Conservation (phyloP, 441 rosid genomes). For the Isatis lusitanica region DNA sequence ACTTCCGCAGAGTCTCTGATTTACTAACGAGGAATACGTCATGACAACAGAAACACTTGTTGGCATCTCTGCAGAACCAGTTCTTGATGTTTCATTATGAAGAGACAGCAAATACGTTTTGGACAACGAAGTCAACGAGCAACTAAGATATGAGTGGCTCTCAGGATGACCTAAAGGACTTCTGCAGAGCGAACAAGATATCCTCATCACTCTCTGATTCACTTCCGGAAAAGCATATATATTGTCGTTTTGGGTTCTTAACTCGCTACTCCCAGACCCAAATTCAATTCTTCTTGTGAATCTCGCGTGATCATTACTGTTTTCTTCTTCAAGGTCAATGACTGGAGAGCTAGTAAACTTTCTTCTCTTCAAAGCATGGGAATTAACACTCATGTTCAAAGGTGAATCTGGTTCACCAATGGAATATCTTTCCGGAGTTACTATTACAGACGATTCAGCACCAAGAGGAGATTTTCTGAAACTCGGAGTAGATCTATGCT, state of each 20-base stretch:
- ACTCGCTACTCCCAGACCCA: constrained; percentile 30
- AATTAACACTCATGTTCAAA: constrained; percentile 64
- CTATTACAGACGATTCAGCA: constrained; percentile 35
- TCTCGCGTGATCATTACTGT: constrained; percentile 37
- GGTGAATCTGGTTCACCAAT: constrained; percentile 40
- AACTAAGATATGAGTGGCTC: constrained; percentile 49
- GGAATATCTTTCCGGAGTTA: constrained; percentile 21
- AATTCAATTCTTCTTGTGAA: constrained; percentile 57
- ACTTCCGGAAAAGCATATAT: constrained; percentile 40
- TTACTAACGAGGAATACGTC: constrained; percentile 59
- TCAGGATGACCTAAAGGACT: constrained; percentile 69
- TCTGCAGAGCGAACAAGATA: constrained; percentile 72
- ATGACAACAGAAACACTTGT: constrained; percentile 57
- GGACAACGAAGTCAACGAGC: constrained; percentile 19
- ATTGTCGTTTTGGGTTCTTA: background rate
- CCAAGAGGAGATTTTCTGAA: constrained; percentile 37
- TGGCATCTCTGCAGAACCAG: constrained; percentile 33
- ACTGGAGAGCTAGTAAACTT: constrained; percentile 45
- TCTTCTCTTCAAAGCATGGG: constrained; percentile 68
- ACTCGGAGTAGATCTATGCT: constrained; percentile 7
- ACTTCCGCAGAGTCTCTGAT: constrained; percentile 51
- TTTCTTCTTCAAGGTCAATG: constrained; percentile 43
- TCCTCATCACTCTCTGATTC: constrained; percentile 41
- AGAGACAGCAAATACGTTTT: constrained; percentile 64
- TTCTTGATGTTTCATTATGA: constrained; percentile 42